A percentile compares a stretch with the other conserved stretches of the same genome.
Evolutionary conservation across 1,139 yeast genomes (phyloP).

Genomic region (Yamadazyma mexicana): DNA sequence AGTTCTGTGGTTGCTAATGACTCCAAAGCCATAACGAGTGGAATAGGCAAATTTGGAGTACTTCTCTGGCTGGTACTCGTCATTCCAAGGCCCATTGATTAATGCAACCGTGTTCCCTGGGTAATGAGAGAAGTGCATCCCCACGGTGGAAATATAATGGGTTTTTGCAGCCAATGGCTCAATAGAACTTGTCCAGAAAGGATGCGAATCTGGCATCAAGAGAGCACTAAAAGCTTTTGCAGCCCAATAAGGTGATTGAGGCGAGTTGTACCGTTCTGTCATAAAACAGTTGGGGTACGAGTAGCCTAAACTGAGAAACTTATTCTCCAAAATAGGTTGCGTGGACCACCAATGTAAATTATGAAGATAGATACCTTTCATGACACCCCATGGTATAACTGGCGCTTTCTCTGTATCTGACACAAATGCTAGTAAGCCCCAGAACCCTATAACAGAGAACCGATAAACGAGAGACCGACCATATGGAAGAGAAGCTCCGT

Average conservation of each 20-base stretch:
- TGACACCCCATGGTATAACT: slow-evolving; percentile 18
- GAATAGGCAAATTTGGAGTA: slow-evolving; percentile 30
- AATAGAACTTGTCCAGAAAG: slow-evolving; percentile 17
- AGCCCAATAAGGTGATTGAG: slow-evolving; percentile 31
- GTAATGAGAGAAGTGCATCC: slow-evolving; percentile 21
- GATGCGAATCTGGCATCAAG: slow-evolving; percentile 15
- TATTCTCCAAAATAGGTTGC: slow-evolving; percentile 20
- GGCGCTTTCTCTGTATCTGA: slow-evolving; percentile 15
- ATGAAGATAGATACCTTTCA: slow-evolving; percentile 23
- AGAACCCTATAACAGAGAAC: slow-evolving; percentile 24
- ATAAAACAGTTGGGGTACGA: slow-evolving; percentile 25
- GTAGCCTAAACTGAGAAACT: slow-evolving; percentile 24
- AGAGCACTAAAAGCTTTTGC: slow-evolving; percentile 23
- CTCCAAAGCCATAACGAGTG: slow-evolving; percentile 25
- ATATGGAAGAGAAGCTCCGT: slow-evolving; percentile 25
- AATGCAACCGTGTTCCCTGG: slow-evolving; percentile 22
- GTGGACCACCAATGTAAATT: slow-evolving; percentile 27
- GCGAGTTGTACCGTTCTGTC: slow-evolving; percentile 26
- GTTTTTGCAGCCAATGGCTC: slow-evolving; percentile 9
- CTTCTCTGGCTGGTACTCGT: slow-evolving; percentile 21
- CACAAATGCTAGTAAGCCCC: slow-evolving; percentile 24
- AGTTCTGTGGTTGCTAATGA: slow-evolving; percentile 16
- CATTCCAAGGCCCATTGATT: slow-evolving; percentile 25
- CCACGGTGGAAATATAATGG: slow-evolving; percentile 8
- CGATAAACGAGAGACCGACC: slow-evolving; percentile 28